phyloP scores from a whole-genome alignment of 108 stramenopile genomes.

The Aureococcus anophagefferens region DNA sequence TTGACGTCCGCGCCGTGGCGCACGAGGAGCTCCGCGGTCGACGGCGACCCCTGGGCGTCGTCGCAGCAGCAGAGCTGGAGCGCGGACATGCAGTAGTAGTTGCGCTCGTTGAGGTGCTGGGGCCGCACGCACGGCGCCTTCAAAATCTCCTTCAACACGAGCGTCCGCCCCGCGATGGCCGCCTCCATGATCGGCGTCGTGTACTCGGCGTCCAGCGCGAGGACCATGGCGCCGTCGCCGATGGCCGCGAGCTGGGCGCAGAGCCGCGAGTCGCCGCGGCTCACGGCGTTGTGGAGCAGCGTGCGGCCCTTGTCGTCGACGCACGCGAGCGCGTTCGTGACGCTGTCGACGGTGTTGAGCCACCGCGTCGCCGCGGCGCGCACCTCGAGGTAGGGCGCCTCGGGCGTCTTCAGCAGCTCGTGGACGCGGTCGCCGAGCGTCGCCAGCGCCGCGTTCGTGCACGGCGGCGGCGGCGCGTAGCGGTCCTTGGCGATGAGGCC shows the following conservation, averaged over 20 bases:
- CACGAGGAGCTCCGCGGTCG: background rate
- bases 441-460: too few relatives aligned
- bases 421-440: too few relatives aligned
- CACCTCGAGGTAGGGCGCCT: too few relatives aligned
- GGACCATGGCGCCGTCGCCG: background rate
- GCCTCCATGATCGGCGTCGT: background rate
- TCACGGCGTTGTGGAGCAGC: background rate
- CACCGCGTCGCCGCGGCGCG: too few relatives aligned
- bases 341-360: too few relatives aligned
- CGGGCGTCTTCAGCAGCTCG: too few relatives aligned
- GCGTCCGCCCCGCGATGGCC: background rate
- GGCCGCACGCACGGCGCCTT: background rate
- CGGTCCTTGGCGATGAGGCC: too few relatives aligned
- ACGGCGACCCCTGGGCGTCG: background rate
- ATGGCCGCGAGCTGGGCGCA: background rate
- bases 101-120: background rate
- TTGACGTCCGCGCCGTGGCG: background rate
- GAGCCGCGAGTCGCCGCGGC: background rate
- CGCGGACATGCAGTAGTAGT: background rate
- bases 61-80: background rate
- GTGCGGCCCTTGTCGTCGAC: background rate
- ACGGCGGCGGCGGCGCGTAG: too few relatives aligned
- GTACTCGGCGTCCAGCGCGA: background rate
- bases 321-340: background rate
- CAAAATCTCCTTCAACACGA: background rate